These are phyloP conservation scores for Leptographium wingfieldii DNA, from an alignment of 2,329 filamentous ascomycete species.

Conservation along the genomic window DNA sequence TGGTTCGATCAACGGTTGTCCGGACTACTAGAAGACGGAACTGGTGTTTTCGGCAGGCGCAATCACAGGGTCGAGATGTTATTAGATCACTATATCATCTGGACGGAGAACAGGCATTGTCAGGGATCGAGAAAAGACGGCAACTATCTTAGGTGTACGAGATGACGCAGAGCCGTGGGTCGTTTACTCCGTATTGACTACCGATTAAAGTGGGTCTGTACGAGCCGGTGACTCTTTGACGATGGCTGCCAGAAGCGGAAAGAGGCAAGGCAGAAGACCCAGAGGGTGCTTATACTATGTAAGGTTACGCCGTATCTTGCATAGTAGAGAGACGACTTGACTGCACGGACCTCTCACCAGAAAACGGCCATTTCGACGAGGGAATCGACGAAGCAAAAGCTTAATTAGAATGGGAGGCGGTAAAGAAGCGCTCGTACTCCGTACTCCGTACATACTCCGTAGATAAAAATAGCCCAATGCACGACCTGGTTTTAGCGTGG, in stretches of 20 bases:
- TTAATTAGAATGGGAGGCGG: neutral
- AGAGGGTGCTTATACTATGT: no score
- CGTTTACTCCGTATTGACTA: neutral
- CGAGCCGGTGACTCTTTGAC: neutral
- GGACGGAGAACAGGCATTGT: neutral
- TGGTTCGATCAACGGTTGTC: slow-evolving; percentile 1
- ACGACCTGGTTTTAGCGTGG: neutral
- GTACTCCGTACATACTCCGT: no score
- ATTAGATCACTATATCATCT: neutral
- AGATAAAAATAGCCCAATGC: neutral
- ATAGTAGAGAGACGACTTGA: no score
- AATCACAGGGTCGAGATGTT: no score
- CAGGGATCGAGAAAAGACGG: neutral
- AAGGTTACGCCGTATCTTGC: no score
- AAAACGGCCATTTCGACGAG: neutral
- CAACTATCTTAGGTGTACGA: neutral
- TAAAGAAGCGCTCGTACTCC: neutral
- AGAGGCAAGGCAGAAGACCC: neutral
- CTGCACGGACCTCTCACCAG: no score
- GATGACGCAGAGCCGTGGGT: neutral
- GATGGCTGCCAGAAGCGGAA: neutral
- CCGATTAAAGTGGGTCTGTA: neutral
- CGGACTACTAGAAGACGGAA: neutral
- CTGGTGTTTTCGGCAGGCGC: neutral
- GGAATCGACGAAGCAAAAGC: neutral